phyloP scores from a whole-genome alignment of 148 eudicot species.

The Diospyros kaki region DNA sequence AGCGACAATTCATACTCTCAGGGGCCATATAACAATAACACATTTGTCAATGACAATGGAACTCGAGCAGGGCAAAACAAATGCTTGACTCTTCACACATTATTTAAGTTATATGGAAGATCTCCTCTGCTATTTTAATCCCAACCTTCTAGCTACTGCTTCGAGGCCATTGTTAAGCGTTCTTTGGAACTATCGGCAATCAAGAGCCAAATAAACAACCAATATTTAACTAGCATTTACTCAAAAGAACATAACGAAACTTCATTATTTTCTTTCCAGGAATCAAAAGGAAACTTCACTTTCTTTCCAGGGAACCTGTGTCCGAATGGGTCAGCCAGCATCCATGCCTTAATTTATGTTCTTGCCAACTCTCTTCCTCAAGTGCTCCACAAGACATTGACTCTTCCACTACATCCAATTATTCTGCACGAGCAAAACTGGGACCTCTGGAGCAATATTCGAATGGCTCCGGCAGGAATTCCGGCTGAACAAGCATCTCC shows the following conservation, averaged over 20 bases:
- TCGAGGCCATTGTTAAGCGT: conserved; percentile 16
- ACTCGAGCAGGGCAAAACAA: neutral
- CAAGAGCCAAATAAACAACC: conserved; percentile 7
- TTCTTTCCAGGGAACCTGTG: neutral
- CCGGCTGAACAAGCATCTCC: neutral
- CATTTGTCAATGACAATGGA: conserved; percentile 12
- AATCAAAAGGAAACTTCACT: neutral
- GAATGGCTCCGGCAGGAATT: conserved; percentile 7
- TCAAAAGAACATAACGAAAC: neutral
- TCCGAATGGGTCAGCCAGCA: neutral
- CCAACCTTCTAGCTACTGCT: neutral
- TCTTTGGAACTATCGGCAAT: conserved; percentile 21
- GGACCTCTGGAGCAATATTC: neutral
- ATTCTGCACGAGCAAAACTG: conserved; percentile 4
- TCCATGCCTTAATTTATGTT: neutral
- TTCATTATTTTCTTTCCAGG: neutral
- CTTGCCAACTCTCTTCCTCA: neutral
- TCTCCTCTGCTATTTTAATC: neutral
- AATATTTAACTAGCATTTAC: conserved; percentile 4
- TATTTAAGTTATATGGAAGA: neutral
- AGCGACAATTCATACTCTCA: neutral
- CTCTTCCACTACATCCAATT: neutral
- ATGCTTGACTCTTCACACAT: neutral
- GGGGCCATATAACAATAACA: neutral
- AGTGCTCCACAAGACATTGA: neutral